Evolutionary conservation across 2,329 filamentous ascomycete genomes (phyloP).

Genomic region (Botryotinia calthae): DNA sequence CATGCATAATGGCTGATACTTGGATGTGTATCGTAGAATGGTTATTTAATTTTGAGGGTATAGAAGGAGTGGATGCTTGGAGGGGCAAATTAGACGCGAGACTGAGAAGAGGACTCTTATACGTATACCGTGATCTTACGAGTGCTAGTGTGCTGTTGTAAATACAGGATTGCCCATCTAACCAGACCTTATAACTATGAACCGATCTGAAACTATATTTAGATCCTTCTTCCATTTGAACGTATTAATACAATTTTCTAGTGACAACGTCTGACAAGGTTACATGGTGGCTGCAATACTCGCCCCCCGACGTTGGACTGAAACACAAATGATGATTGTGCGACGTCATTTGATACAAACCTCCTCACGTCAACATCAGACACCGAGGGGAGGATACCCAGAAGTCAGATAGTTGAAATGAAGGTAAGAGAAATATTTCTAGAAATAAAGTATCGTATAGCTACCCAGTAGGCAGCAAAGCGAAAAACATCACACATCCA

Average conservation of each 20-base stretch:
- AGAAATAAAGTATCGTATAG: neutral
- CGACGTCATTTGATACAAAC: slow-evolving; percentile 1
- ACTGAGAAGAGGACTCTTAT: neutral
- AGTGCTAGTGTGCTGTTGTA: neutral
- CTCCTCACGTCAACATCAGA: neutral
- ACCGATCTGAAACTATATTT: neutral
- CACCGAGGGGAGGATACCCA: too few relatives aligned
- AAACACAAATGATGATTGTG: neutral
- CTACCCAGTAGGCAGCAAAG: neutral
- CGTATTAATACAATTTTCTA: neutral
- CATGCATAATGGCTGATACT: neutral
- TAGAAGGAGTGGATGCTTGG: neutral
- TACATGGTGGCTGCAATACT: neutral
- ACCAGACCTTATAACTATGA: neutral
- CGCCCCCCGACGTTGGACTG: neutral
- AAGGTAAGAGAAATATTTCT: neutral
- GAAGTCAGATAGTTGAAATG: neutral
- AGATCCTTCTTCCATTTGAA: neutral
- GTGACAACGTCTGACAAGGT: neutral
- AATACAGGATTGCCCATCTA: neutral
- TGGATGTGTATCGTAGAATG: neutral
- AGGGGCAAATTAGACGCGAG: neutral
- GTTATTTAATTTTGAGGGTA: neutral
- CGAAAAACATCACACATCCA: neutral
- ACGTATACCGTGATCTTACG: neutral